These are phyloP conservation scores for Mucuna pruriens DNA, from an alignment of 306 rosid species.

Conservation along the genomic window DNA sequence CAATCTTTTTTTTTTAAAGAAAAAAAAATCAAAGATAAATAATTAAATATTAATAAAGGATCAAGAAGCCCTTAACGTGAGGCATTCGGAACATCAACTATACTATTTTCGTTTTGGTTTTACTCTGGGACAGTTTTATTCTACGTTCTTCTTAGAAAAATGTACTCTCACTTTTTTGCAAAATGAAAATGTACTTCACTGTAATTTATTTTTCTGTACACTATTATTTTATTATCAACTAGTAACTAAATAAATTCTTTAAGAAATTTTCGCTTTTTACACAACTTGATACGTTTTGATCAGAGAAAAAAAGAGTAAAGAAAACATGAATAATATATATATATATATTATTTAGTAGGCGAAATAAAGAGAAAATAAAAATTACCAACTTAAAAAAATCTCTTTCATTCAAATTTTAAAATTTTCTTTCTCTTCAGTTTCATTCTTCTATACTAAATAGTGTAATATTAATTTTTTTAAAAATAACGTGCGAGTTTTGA, in stretches of 20 bases:
- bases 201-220: neutral
- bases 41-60: neutral
- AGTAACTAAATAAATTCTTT: neutral
- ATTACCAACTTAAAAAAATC: neutral
- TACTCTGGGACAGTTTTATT: neutral
- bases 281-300: neutral
- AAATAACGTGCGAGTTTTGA: too few relatives aligned
- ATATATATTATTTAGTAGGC: neutral
- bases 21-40: neutral
- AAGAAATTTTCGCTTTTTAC: neutral
- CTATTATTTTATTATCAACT: neutral
- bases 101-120: neutral
- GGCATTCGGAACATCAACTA: neutral
- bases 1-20: neutral
- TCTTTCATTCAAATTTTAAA: neutral
- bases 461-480: too few relatives aligned
- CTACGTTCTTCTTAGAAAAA: neutral
- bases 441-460: neutral
- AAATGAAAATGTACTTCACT: neutral
- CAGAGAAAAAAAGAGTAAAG: too few relatives aligned
- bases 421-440: neutral
- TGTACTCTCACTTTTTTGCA: neutral
- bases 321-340: too few relatives aligned
- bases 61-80: neutral
- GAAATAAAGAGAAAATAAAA: neutral